phyloP scores from a whole-genome alignment of 495 filamentous ascomycete genomes.

The Podospora didyma region DNA sequence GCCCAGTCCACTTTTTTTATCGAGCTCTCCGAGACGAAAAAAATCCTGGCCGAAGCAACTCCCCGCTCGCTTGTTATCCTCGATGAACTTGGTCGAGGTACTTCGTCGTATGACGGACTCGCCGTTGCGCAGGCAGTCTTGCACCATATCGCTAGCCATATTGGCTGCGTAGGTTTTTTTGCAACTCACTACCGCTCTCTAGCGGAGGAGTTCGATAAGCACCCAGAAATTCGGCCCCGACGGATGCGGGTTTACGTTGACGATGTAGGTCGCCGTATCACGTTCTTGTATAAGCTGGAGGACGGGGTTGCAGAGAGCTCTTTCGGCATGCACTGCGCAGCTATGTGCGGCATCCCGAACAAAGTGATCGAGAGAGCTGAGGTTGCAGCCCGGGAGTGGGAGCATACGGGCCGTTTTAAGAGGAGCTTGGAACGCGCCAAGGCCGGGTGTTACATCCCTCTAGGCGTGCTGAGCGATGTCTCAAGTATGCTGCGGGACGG shows the following conservation, averaged over 20 bases:
- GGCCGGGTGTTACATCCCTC: conserved; percentile 70
- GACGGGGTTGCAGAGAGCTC: conserved; percentile 93
- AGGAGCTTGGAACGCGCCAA: conserved; percentile 81
- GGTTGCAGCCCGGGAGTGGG: conserved; percentile 84
- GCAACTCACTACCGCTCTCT: conserved; percentile 97
- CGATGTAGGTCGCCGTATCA: conserved; percentile 71
- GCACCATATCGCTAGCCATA: conserved; percentile 88
- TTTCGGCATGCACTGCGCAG: conserved; percentile 98
- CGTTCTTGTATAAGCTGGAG: conserved; percentile 94
- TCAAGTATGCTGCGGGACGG: conserved; percentile 67
- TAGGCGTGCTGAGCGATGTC: conserved; percentile 91
- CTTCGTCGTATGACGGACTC: conserved; percentile 89
- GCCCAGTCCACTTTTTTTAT: conserved; percentile 98
- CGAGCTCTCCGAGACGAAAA: conserved; percentile 95
- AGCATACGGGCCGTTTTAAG: conserved; percentile 87
- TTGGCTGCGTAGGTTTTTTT: conserved; percentile 94
- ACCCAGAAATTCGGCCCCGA: conserved; percentile 81
- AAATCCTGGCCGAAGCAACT: conserved; percentile 94
- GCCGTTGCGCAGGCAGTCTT: conserved; percentile 95
- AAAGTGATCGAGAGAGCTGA: conserved; percentile 85
- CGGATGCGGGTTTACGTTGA: conserved; percentile 95
- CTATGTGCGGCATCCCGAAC: conserved; percentile 90
- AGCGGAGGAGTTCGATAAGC: conserved; percentile 79
- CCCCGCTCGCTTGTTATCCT: conserved; percentile 94
- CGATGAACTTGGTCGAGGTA: conserved; percentile 94